Evolutionary conservation across 2,329 filamentous ascomycete genomes (phyloP), one percentile per base, ranked within the genome.

Genomic region (Hypoxylon sp.): DNA sequence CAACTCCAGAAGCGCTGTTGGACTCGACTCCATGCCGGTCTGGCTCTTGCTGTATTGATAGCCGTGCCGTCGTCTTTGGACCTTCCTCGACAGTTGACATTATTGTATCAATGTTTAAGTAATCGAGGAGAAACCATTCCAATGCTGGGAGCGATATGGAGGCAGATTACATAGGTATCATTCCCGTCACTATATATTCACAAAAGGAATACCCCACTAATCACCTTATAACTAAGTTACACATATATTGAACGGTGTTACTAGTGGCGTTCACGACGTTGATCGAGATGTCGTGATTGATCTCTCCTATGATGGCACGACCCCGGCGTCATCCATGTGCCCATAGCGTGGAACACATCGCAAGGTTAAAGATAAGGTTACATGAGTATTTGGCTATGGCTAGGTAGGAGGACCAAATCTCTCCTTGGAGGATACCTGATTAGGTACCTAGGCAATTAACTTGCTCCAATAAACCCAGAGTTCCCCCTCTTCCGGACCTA

Each of bases 261-360:
- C 22, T 35, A 56, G 29, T 52, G 8, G 22, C 14, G n/a, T 29
- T 10, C 35, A 39, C 6, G 29, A n/a, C 13, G 22, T 52, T 22
- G 19, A 33, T 26, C 5, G 3, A n/a, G 39, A 65, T 68, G 61
- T 65, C 66, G 62, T 59, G 52, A 62, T 65, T 26, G 29, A 22
- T n/a, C 19, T 65, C 26, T 50, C 29, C 48, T 51, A 68, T 68
- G 65, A 50, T 65, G 62, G 48, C 54, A 68, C 57, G 19, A 19
- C 57, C 53, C 53, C 29, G 26, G 48, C 29, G 42, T 58, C 24
- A 26, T 13, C 46, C 19, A 53, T 35, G 44, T 22, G 10, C n/a
- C 6, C 37, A 54, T 62, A 62, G 48, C 37, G 14, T 29, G 17
- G 54, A 33, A 57, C 26, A 8, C 9, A 14, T 50, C 31, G 44